phyloP scores from a whole-genome alignment of 2,329 filamentous ascomycete genomes.

The Penicillium sp. region DNA sequence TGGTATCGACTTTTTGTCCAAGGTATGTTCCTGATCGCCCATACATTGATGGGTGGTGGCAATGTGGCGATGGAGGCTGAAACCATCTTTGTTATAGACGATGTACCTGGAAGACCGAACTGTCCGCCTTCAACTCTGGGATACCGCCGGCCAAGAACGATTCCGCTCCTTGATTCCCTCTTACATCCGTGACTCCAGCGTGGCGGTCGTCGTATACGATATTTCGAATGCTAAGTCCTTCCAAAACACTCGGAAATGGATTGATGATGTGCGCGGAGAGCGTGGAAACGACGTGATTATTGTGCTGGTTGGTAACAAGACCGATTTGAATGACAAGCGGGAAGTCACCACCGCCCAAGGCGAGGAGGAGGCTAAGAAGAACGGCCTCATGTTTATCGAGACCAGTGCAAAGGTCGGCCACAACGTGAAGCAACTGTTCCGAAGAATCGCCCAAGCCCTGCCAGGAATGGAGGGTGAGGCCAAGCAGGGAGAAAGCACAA shows the following conservation, averaged over 20 bases:
- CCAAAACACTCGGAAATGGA: constrained; percentile 99
- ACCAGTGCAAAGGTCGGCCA: constrained; percentile 97
- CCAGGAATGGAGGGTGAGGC: constrained; percentile 96
- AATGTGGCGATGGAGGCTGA: neutral
- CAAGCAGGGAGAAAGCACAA: constrained; percentile 74
- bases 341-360: constrained; percentile 96
- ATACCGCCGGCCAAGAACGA: constrained; percentile 95
- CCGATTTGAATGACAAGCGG: constrained; percentile 95
- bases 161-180: constrained; percentile 97
- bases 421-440: constrained; percentile 97
- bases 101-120: constrained; percentile 99
- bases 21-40: constrained; percentile 58
- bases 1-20: constrained; percentile 98
- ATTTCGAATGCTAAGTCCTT: constrained; percentile 97
- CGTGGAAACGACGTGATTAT: constrained; percentile 98
- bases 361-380: constrained; percentile 97
- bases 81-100: constrained; percentile 57
- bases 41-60: neutral
- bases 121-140: constrained; percentile 95
- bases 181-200: constrained; percentile 96
- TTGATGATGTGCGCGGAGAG: constrained; percentile 95
- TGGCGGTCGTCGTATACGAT: constrained; percentile 98
- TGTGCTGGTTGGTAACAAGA: constrained; percentile 98
- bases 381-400: constrained; percentile 98
- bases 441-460: constrained; percentile 95